Evolutionary conservation across 495 filamentous ascomycete species (phyloP).

Genomic region (Annulohypoxylon moriforme): DNA sequence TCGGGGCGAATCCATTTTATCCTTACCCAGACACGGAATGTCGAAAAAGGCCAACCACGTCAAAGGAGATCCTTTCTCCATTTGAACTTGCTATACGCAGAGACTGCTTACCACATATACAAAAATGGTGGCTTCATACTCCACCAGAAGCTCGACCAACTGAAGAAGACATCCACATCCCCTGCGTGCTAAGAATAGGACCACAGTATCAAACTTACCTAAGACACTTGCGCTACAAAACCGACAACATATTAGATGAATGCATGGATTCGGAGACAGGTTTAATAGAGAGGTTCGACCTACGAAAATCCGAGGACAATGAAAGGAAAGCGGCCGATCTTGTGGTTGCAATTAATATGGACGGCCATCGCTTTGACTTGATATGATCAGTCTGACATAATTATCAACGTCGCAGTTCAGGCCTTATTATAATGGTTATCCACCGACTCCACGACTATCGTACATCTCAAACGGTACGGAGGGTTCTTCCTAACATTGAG

Average conservation of each 20-base stretch:
- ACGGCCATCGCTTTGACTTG: background rate
- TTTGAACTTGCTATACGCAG: constrained; percentile 25
- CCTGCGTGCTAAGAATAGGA: background rate
- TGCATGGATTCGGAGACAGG: background rate
- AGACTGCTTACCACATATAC: background rate
- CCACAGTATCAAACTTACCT: background rate
- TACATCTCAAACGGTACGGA: background rate
- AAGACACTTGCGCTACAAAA: background rate
- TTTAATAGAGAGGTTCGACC: background rate
- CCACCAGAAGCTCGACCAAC: background rate
- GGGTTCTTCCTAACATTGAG: background rate
- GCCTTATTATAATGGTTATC: background rate
- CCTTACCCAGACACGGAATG: constrained; percentile 14
- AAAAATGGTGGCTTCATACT: constrained; percentile 22
- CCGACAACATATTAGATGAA: background rate
- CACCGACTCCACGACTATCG: background rate
- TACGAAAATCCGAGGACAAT: background rate
- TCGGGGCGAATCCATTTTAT: constrained; percentile 33
- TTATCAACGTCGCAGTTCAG: background rate
- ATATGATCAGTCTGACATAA: background rate
- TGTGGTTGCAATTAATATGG: background rate
- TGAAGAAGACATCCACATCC: constrained; percentile 9
- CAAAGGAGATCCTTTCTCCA: constrained; percentile 8
- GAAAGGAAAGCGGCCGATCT: background rate
- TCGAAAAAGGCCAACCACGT: background rate